Percentiles rank a stretch among this genome's conserved stretches.
Conservation (phyloP, 2,329 filamentous ascomycete genomes). For the Pyrenophora tritici-repentis region DNA sequence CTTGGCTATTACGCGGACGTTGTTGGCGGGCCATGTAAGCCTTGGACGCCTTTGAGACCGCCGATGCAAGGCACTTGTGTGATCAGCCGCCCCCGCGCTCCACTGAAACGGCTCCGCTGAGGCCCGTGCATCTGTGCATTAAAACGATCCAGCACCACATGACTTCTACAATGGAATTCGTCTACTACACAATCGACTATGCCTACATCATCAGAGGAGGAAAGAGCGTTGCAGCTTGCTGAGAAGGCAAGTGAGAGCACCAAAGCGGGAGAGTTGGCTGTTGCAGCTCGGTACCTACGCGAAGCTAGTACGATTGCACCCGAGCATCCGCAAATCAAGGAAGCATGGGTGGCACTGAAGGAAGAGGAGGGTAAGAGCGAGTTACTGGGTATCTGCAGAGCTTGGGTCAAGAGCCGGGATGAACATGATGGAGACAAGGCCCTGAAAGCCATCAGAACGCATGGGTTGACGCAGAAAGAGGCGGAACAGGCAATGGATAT, state of each 20-base stretch:
- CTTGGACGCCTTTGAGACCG: slow-evolving; percentile 1
- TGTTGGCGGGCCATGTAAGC: neutral
- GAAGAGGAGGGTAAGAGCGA: slow-evolving; percentile 46
- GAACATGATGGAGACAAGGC: slow-evolving; percentile 51
- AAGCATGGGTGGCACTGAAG: slow-evolving; percentile 48
- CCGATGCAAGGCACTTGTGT: neutral
- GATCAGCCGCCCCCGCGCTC: slow-evolving; percentile 11
- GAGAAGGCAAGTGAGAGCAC: slow-evolving; percentile 35
- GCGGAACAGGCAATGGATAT: slow-evolving; percentile 49
- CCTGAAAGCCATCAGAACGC: slow-evolving; percentile 32
- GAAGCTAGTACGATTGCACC: slow-evolving; percentile 53
- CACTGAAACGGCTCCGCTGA: slow-evolving; percentile 11
- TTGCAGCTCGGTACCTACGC: slow-evolving; percentile 50
- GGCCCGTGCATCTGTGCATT: slow-evolving; percentile 23
- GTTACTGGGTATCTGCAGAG: slow-evolving; percentile 41
- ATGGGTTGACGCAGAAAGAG: slow-evolving; percentile 45
- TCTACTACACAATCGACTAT: slow-evolving; percentile 24
- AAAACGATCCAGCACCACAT: slow-evolving; percentile 18
- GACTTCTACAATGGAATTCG: slow-evolving; percentile 21
- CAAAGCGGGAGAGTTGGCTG: slow-evolving; percentile 41
- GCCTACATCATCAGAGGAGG: slow-evolving; percentile 35
- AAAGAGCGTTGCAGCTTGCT: slow-evolving; percentile 39
- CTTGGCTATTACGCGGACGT: slow-evolving; percentile 1
- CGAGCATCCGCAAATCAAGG: slow-evolving; percentile 48
- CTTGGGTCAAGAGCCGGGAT: slow-evolving; percentile 42